Base-by-base conservation (phyloP, 2,329 filamentous ascomycete genomes). In the Fusarium albosuccineum region DNA sequence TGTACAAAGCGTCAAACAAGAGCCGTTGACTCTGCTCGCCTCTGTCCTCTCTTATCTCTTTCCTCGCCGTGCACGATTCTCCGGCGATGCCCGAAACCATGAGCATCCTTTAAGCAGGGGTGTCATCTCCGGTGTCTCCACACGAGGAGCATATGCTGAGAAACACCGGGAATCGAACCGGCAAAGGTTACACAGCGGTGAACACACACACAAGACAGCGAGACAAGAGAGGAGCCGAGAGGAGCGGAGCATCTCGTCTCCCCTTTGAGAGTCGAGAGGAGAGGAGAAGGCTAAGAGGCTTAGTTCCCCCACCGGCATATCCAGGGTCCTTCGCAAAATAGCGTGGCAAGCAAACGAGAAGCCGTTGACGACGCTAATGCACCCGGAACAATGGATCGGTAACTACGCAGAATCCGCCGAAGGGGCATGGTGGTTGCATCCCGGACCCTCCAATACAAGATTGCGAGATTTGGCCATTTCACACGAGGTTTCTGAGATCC, bases 311-410 rank as follows among this genome's bases (percentile, higher is more conserved):
- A 30, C 22, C 22, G 22, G 22, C 22, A 30, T 29, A 48, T 52
- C 42, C 50, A 44, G 37, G 39, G 37, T 33, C 50, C 22, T 22
- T 22, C 22, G 22, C 22, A 22, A 22, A 22, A 22, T 11, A 40
- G 30, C 27, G 10, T 42, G 37, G 26, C 22, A 42, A 29, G 27
- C 11, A 37, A 29, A 17, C 30, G 27, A 40, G n/a, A 52, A 17
- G 37, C 44, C 27, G 39, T 44, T 44, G 36, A 17, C 22, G 14
- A 29, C 62, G 42, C 64, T 68, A 67, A 68, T 51, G 64, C 64
- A 67, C 65, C 65, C 65, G 64, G 67, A 67, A 67, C 64, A 65
- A 64, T 67, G 64, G 64, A 56, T 67, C 64, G 50, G 54, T 64
- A 67, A 40, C 26, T 59, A 56, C n/a, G 10, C 51, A 54, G 50